Base-by-base conservation (phyloP, 805 yeast species). In the Starmera dryadoides region DNA sequence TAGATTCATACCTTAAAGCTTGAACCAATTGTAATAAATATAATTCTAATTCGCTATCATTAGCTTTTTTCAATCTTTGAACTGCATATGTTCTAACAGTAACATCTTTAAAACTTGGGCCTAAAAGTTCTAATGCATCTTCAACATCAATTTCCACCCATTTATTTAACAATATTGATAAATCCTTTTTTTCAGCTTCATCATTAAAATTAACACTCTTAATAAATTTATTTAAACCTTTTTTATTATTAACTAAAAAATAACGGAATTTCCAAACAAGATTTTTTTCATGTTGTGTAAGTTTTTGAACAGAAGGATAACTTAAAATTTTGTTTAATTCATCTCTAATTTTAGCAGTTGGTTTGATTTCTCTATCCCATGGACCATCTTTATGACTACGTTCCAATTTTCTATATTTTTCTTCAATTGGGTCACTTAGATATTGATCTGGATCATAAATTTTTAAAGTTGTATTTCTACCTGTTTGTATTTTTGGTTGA, bases 141-240 rank as follows among this genome's bases (percentile, higher is more conserved):
- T 85, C 93, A 29, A 85, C 76, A 46, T 81, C 91, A 39, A 86
- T 81, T 45, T 81, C 83, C 9, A 81, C 85, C 72, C 88, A 81
- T 37, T 69, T 64, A 8, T 81, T 79, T 36, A 86, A 64, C 22
- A 86, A 67, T 42, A 80, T 86, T 36, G 86, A 71, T 9, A 88
- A 91, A 54, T 87, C 95, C 33, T 68, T 72, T 22, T 83, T 77
- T 62, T 91, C 98, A 39, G 69, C 64, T 44, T 83, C 84, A 58
- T 88, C 94, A 29, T 77, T 86, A 86, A 97, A 85, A 48, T 89
- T 81, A 15, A 89, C 84, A 33, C 94, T 80, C 57, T 88, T 87
- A 46, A 91, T 71, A 43, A 93, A 81, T 58, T 91, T 91, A 21
- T 89, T 81, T 40, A 86, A 64, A 2, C 82, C 81, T 40, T 71